Conservation (phyloP, 768 basidiomycete species). For the Crepidotus variabilis region DNA sequence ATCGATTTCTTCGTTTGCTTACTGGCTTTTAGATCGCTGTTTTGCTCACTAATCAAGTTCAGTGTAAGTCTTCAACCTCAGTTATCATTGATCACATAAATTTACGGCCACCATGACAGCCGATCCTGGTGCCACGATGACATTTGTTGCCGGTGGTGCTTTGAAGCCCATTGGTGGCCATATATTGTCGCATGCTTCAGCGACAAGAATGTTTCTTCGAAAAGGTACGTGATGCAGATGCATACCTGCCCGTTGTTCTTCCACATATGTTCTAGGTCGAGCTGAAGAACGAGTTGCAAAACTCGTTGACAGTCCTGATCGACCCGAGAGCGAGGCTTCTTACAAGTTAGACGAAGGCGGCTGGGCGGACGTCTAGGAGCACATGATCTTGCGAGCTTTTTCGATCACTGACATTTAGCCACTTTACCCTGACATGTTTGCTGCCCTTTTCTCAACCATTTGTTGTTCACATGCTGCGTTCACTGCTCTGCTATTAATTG, state of each 20-base stretch:
- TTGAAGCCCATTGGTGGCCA: conserved; percentile 91
- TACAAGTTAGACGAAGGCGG: conserved; percentile 91
- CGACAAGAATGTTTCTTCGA: conserved; percentile 81
- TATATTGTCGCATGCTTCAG: conserved; percentile 86
- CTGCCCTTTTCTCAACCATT: neutral
- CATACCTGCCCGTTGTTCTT: neutral
- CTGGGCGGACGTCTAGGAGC: conserved; percentile 73
- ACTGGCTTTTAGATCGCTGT: conserved; percentile 63
- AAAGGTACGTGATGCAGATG: conserved; percentile 51
- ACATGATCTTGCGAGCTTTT: neutral
- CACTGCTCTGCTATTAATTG: neutral
- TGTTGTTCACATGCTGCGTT: neutral
- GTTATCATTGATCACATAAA: neutral
- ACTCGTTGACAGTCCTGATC: conserved; percentile 84
- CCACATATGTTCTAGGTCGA: conserved; percentile 49
- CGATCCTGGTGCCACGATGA: conserved; percentile 93
- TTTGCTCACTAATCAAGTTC: conserved; percentile 90
- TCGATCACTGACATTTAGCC: neutral
- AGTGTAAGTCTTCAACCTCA: conserved; percentile 45
- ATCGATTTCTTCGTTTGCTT: neutral
- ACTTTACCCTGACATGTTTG: neutral
- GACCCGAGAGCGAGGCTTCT: conserved; percentile 87
- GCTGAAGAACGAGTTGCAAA: conserved; percentile 91
- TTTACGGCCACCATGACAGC: conserved; percentile 38
- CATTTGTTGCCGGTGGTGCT: conserved; percentile 91